Conservation (phyloP, 78 protist genomes). For the Isochrysis galbana region DNA sequence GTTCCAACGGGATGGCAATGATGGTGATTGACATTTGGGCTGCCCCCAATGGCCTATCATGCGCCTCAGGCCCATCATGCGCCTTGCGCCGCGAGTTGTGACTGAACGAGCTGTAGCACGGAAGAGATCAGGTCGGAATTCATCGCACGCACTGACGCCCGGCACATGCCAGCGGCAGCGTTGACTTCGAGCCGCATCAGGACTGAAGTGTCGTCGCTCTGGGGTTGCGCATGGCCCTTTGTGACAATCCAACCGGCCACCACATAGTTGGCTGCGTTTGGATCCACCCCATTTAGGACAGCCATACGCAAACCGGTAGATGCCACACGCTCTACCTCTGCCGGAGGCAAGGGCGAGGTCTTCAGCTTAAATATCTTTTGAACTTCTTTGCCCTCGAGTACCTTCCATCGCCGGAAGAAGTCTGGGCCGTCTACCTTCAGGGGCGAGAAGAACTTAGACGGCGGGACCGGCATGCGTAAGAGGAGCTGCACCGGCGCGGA, state of each 20-base stretch:
- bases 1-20: no score
- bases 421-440: not conserved
- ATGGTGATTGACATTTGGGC: no score
- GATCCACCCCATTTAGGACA: not conserved
- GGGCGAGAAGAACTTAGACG: conserved; percentile 4
- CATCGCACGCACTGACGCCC: not conserved
- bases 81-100: not conserved
- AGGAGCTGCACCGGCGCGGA: not conserved
- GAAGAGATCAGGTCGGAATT: not conserved
- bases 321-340: not conserved
- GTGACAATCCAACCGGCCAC: not conserved
- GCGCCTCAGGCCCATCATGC: no score
- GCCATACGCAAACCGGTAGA: not conserved
- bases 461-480: not conserved
- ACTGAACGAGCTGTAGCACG: not conserved
- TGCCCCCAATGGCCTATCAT: no score
- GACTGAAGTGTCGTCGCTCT: not conserved
- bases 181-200: not conserved
- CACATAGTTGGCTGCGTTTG: not conserved
- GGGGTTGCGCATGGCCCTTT: not conserved
- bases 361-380: not conserved
- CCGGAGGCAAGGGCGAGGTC: not conserved
- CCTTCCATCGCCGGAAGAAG: not conserved
- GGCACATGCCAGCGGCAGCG: conserved; percentile 3
- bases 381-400: not conserved